Base-by-base conservation (phyloP, 192 early-diverging fungal species). In the Gonapodya sp. region DNA sequence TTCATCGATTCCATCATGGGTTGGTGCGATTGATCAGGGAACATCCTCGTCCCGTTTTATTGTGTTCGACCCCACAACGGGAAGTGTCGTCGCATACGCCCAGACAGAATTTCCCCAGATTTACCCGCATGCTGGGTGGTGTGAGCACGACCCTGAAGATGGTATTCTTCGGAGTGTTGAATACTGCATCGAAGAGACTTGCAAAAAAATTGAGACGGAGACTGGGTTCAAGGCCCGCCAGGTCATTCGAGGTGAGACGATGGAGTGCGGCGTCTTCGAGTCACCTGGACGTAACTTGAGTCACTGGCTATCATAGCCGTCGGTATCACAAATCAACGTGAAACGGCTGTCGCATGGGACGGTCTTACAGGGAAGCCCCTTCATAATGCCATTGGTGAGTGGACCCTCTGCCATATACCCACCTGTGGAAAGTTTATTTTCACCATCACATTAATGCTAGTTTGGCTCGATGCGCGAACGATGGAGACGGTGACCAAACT, bases 291-390 rank as follows among this genome's bases (percentile, higher is more conserved):
- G 34, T 33, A n/a, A 14, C 80, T 73, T 0, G 31, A 34, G 24
- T 80, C 87, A 36, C 86, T 80, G 16, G 84, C 88, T 80, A 89
- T 92, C 82, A 86, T 86, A 86, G 88, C 89, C 32, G 89, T 98
- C 31, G 96, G 96, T 0, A 93, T 98, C 81, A 98, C 96, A 24
- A 98, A 96, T 86, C 96, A 98, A 84, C 92, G 96, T 82, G 96
- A 98, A 83, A 98, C 96, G 0, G 91, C 92, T 1, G 90, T 96
- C 35, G 94, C 89, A n/a, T 98, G 95, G 95, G 95, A 98, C 86
- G 88, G 81, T 36, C 84, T 80, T 36, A 93, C 95, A 1, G 96
- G 96, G 72, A 82, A 91, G 81, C 93, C 92, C 0, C 86, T 97
- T 36, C 92, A 92, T 74, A 91, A 94, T 82, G 96, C 96, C 32